Base-by-base conservation (phyloP, 2,329 filamentous ascomycete species). In the Trichoderma polysporum region DNA sequence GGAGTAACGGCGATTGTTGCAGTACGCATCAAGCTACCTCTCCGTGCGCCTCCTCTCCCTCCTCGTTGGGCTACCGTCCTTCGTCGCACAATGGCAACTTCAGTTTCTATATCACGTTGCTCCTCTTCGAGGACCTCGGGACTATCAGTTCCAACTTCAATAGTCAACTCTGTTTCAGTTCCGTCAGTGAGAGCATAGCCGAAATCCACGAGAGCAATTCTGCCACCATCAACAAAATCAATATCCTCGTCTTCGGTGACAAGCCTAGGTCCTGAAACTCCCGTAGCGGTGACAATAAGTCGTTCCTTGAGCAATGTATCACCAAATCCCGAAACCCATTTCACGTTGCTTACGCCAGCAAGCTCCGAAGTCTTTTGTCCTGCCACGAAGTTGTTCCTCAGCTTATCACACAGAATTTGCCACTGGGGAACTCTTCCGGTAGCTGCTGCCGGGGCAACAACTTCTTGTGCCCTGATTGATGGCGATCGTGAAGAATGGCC, bases 21-120 rank as follows among this genome's bases (percentile, higher is more conserved):
- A 27, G 84, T 77, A 56, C 84, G 82, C 68, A 86, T 80, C 37
- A 88, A 74, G 65, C 80, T 39, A n/a, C 45, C 27, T 19, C 61
- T 47, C 15, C 61, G 39, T 17, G 12, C 27, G 4, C 60, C 45
- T 39, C 31, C 35, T 27, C 47, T 33, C 3, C 66, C 84, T 70
- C 85, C 82, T 60, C 84, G 85, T 72, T 89, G 87, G 39, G 90
- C 85, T 17, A 91, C 89, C 3, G 91, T 94, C 70, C 91, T 84
- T 69, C 91, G 85, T 71, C 91, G 86, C 59, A 92, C 90, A 71
- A 94, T 88, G 69, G 91, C 92, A 22, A 95, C 91, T 75, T 94
- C 91, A 1, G 89, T 87, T 66, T 90, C 91, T 66, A 94, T 82
- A 71, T 92, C 91, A 25, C 90, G 87, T 69, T 86, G 85, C 72